Base-by-base conservation (phyloP, 768 basidiomycete species). In the Boletus rubroflammeus region DNA sequence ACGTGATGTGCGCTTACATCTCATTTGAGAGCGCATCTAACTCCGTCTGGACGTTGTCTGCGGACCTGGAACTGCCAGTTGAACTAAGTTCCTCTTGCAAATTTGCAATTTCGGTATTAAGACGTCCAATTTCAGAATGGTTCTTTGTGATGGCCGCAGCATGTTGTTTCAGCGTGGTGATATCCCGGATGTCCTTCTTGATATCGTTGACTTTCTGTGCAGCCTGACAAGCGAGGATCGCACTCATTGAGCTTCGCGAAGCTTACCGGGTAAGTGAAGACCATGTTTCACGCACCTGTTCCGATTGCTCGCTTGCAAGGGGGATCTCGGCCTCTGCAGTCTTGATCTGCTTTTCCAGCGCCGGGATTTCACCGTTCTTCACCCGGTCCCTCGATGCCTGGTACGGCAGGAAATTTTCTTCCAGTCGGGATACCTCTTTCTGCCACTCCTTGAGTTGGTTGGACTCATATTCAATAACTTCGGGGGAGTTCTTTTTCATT, bases 31-130 rank as follows among this genome's bases (percentile, higher is more conserved):
- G 67, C 2, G 73, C 71, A 51, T 88, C 83, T 6, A 97, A 75
- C 64, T 97, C 86, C 25, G 62, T 72, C 67, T 98, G 89, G 15
- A 98, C 86, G 44, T 95, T 93, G 43, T 93, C 90, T 1, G 82
- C 81, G 1, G 94, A 93, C 70, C 84, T 90, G 14, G 82, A 80
- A 32, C 86, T 88, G 2, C 94, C 95, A 2, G 84, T 84, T 7
- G 79, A 72, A 19, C 78, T 73, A 15, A 99, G 78, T 44, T 88
- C 83, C 44, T 73, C 73, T 69, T 97, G 91, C 42, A 93, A 73
- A 44, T 76, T 73, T 9, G 67, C 57, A 42, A 88, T 80, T 36
- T 93, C 90, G 39, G 78, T 73, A 49, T 78, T 76, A 17, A 92
- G 77, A 14, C 75, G 75, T 50, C 81, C 76, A 34, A 84, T 69